Evolutionary conservation across 768 basidiomycete genomes (phyloP).

Genomic region (Kwoniella newhampshirensis): DNA sequence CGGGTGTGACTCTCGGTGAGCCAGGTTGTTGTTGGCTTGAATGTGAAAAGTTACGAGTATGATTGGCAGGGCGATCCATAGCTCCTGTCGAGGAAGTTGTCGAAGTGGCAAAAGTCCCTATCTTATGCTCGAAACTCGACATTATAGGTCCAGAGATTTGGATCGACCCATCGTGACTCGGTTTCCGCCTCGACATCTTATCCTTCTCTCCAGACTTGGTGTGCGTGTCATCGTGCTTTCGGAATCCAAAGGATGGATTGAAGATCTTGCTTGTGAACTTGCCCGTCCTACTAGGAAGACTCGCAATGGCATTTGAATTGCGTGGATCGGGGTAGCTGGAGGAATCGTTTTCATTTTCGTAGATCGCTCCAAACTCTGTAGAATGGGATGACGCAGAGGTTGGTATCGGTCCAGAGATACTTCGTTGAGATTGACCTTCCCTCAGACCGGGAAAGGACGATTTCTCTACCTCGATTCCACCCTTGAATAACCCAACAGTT

Average conservation of each 20-base stretch:
- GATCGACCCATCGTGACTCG: conserved; percentile 14
- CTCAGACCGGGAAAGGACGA: conserved; percentile 15
- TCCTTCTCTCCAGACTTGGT: conserved; percentile 4
- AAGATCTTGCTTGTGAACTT: conserved; percentile 11
- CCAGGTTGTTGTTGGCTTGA: not conserved
- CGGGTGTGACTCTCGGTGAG: not conserved
- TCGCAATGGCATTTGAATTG: too few species aligned
- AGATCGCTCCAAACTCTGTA: conserved; percentile 8
- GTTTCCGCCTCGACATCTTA: conserved; percentile 8
- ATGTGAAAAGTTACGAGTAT: not conserved
- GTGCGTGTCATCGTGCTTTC: conserved; percentile 8
- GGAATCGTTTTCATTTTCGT: not conserved
- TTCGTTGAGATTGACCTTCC: not conserved
- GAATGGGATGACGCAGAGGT: conserved; percentile 5
- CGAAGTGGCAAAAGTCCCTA: conserved; percentile 2
- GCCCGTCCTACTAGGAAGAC: not conserved
- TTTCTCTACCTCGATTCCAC: conserved; percentile 3
- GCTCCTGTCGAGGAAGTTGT: not conserved
- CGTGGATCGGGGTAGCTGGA: not conserved
- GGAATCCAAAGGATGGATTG: conserved; percentile 2
- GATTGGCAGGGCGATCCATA: not conserved
- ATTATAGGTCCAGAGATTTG: conserved; percentile 18
- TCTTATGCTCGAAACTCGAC: conserved; percentile 6
- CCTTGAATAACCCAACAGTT: conserved; percentile 23
- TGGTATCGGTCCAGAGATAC: conserved; percentile 11